Evolutionary conservation across 352 stramenopile genomes (phyloP).

Genomic region (Lagenidium sp.): DNA sequence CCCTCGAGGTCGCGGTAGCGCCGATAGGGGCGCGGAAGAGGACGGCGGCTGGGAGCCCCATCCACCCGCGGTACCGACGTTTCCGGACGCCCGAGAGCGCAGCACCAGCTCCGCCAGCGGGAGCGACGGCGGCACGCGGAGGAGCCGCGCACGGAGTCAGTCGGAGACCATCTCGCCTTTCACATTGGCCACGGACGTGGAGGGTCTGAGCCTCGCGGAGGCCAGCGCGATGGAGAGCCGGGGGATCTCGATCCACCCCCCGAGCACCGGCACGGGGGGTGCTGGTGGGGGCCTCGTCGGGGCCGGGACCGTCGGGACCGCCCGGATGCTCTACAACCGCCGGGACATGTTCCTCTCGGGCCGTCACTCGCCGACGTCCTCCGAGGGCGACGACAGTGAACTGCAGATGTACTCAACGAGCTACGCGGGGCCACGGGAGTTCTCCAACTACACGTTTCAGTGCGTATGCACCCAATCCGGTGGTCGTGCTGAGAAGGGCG

Average conservation of each 20-base stretch:
- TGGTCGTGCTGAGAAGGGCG: not conserved
- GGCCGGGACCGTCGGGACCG: conserved; percentile 1
- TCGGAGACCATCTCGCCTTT: no score
- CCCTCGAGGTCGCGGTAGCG: no score
- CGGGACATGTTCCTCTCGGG: conserved; percentile 13
- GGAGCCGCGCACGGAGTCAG: conserved; percentile 10
- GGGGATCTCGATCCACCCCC: no score
- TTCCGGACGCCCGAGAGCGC: not conserved
- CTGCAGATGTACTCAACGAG: conserved; percentile 20
- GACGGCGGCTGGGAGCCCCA: no score
- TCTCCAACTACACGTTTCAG: conserved; percentile 17
- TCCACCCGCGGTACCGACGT: not conserved
- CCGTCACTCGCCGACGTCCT: conserved; percentile 9
- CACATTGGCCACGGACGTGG: no score
- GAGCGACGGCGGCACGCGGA: no score
- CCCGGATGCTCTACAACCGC: conserved; percentile 4
- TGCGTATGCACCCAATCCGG: not conserved
- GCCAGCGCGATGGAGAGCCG: no score
- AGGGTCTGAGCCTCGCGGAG: no score
- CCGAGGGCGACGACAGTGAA: conserved; percentile 12
- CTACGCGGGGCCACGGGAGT: conserved; percentile 14
- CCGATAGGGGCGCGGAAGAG: no score
- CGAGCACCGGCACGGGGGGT: not conserved
- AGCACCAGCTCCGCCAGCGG: not conserved
- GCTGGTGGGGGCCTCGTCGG: conserved; percentile 2